Conservation (phyloP, 1,139 yeast species). For the Scheffersomyces cryptocercus region DNA sequence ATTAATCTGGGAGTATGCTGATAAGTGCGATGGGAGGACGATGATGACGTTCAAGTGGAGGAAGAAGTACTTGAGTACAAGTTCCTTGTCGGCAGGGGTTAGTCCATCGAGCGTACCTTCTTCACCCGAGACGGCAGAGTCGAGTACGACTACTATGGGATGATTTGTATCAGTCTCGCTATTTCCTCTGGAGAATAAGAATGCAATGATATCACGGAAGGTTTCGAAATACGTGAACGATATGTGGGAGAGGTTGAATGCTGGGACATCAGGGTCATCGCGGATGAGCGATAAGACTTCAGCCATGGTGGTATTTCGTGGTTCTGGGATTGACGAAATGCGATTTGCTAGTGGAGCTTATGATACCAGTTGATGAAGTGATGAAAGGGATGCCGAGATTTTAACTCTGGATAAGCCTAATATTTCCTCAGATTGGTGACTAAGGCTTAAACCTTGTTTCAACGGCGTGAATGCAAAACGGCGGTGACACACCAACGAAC, state of each 20-base stretch:
- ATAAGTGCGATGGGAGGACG: constrained; percentile 21
- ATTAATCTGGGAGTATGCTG: constrained; percentile 20
- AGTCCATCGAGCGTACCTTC: constrained; percentile 19
- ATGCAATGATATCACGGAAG: constrained; percentile 3
- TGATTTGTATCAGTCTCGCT: constrained; percentile 35
- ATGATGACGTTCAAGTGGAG: constrained; percentile 43
- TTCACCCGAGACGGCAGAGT: constrained; percentile 4
- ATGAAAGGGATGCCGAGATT: too few species aligned
- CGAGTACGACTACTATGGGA: constrained; percentile 35
- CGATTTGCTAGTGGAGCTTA: too few species aligned
- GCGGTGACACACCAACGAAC: too few species aligned
- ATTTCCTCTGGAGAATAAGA: constrained; percentile 37
- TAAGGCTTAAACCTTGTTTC: too few species aligned
- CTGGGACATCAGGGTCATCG: neutral
- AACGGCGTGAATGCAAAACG: too few species aligned
- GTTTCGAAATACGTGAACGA: neutral
- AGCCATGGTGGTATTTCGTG: neutral
- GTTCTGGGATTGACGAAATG: too few species aligned
- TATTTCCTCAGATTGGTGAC: too few species aligned
- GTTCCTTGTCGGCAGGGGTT: constrained; percentile 26
- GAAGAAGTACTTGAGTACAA: constrained; percentile 41
- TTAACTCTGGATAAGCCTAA: too few species aligned
- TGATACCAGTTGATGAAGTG: too few species aligned
- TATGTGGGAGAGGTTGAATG: neutral
- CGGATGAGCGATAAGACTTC: neutral